These are phyloP conservation scores for Lecanicillium sp. DNA, from an alignment of 2,329 filamentous ascomycete species.

Conservation along the genomic window DNA sequence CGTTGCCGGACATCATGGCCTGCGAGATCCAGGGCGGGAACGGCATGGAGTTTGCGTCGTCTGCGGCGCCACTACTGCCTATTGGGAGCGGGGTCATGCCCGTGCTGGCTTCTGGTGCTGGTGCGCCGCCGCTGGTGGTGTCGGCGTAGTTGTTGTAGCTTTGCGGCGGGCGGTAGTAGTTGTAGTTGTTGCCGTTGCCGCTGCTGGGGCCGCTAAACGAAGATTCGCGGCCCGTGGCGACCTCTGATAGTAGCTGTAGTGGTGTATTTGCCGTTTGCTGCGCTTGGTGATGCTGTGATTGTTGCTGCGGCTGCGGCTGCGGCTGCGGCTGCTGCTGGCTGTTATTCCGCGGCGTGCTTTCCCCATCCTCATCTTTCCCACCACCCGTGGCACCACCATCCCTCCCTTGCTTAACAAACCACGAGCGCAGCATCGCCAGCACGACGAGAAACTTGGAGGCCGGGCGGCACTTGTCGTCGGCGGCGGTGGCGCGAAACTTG, in stretches of 20 bases:
- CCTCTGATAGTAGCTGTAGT: slow-evolving; percentile 48
- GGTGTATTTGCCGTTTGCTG: slow-evolving; percentile 38
- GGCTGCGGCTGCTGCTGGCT: slow-evolving; percentile 10
- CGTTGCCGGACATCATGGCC: slow-evolving; percentile 2
- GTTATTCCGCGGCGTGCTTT: not conserved
- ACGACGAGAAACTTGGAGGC: slow-evolving; percentile 65
- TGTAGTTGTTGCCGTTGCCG: slow-evolving; percentile 5
- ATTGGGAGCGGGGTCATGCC: not conserved
- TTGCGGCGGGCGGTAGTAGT: not conserved
- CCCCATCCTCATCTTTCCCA: slow-evolving; percentile 1
- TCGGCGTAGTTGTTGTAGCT: not conserved
- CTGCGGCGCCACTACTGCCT: not conserved
- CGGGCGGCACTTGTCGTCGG: slow-evolving; percentile 55
- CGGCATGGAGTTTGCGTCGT: not conserved
- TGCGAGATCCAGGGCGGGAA: slow-evolving; percentile 7
- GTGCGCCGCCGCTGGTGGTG: slow-evolving; percentile 6
- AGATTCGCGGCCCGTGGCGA: slow-evolving; percentile 38
- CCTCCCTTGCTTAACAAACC: slow-evolving; percentile 52
- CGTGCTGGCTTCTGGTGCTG: slow-evolving; percentile 7
- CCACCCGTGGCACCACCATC: slow-evolving; percentile 3
- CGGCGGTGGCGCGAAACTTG: slow-evolving; percentile 57
- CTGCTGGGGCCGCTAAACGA: slow-evolving; percentile 3
- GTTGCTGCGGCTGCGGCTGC: slow-evolving; percentile 9
- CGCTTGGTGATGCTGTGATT: slow-evolving; percentile 2
- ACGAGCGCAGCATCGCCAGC: slow-evolving; percentile 60